Base-by-base conservation (phyloP, 768 basidiomycete species). In the Hygrophoropsis aurantiaca region DNA sequence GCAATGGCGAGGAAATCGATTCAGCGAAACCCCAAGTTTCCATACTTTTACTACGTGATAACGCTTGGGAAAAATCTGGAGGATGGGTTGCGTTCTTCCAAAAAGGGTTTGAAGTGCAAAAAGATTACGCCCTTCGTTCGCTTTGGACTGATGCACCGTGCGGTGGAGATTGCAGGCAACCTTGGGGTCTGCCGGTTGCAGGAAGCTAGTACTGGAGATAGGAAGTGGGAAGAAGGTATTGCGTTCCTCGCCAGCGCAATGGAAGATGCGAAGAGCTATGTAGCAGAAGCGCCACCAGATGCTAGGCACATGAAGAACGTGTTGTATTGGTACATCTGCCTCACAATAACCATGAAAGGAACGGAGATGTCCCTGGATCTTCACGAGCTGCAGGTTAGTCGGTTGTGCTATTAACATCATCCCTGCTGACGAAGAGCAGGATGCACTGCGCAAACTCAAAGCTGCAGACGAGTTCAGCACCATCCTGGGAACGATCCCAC, bases 11-110 rank as follows among this genome's bases (percentile, higher is more conserved):
- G 72, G 47, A 68, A 70, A 30, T 74, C 70, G 1, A 59, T 85
- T 27, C 59, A 74, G 51, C 77, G 81, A 24, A 83, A 74, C 51
- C 82, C 84, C 2, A 68, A 78, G 18, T 70, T 78, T 20, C 79
- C 79, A 3, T 86, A 85, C 59, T 84, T 78, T 59, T 81, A 84
- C 49, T 84, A 86, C 50, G 78, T 77, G 16, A 70, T 83, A 49
- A 74, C 78, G 0, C 67, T 85, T 21, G 71, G 73, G 0, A 62
- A 71, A 1, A 71, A 84, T 49, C 58, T 66, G 33, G 67, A 71
- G 5, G 69, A 72, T n/a, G 83, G 80, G 1, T 67, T 86, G 20
- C 74, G 80, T 7, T 80, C 74, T 1, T 78, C 81, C 50, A 85
- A 85, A 70, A 80, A 85, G 57, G 84, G 84, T 1, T 51, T 85